Evolutionary conservation across 495 filamentous ascomycete genomes (phyloP).

Genomic region (Tuber microsphaerosporum): DNA sequence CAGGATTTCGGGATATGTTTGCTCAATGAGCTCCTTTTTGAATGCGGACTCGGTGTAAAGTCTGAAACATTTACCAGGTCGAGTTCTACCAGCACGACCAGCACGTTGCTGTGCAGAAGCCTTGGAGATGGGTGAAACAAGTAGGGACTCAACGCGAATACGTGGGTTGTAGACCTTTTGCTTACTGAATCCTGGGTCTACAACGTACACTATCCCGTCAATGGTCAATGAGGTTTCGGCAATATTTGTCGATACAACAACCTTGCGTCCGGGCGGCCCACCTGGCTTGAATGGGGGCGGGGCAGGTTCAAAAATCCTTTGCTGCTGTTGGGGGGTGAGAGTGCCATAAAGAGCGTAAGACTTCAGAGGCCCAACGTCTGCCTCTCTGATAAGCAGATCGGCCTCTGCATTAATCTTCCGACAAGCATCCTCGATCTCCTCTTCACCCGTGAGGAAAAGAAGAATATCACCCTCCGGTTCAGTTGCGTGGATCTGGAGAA

Average conservation of each 20-base stretch:
- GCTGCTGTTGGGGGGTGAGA: constrained; percentile 83
- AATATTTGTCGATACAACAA: constrained; percentile 94
- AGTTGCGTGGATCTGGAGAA: constrained; percentile 88
- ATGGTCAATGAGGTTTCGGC: constrained; percentile 97
- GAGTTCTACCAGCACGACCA: constrained; percentile 96
- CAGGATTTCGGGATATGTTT: constrained; percentile 92
- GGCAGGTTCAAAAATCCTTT: constrained; percentile 86
- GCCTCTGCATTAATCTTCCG: constrained; percentile 83
- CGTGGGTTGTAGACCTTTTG: constrained; percentile 99
- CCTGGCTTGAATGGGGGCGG: constrained; percentile 64
- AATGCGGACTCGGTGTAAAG: constrained; percentile 93
- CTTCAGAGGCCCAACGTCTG: constrained; percentile 78
- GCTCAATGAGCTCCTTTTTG: constrained; percentile 95
- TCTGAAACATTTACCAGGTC: constrained; percentile 95
- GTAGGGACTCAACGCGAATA: constrained; percentile 87
- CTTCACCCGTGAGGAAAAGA: constrained; percentile 93
- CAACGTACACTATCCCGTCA: constrained; percentile 97
- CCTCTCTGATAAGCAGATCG: constrained; percentile 83
- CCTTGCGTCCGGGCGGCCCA: constrained; percentile 84
- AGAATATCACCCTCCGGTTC: constrained; percentile 93
- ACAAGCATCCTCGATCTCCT: constrained; percentile 96
- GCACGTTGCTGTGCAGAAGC: constrained; percentile 97
- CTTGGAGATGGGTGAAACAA: constrained; percentile 95
- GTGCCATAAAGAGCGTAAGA: constrained; percentile 94
- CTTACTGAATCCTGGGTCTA: constrained; percentile 98